Conservation (phyloP, 2,329 filamentous ascomycete genomes). For the Paraphoma chrysanthemicola region DNA sequence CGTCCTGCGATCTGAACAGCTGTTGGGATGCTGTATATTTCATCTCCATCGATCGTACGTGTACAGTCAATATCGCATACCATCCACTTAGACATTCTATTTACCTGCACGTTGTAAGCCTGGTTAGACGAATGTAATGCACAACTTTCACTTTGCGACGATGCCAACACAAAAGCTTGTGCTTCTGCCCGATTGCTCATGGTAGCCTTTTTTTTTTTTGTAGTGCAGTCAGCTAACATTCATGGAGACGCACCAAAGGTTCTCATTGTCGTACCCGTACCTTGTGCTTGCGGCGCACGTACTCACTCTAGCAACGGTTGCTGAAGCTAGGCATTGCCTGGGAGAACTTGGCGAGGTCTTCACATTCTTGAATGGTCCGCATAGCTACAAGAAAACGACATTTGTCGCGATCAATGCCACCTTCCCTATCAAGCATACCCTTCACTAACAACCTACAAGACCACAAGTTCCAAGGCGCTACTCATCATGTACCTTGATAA, state of each 20-base stretch:
- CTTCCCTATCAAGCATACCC: too few species aligned
- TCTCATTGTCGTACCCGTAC: slow-evolving; percentile 1
- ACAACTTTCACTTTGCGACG: slow-evolving; percentile 6
- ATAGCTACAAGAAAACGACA: too few species aligned
- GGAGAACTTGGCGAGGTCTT: too few species aligned
- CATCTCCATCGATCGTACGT: not conserved
- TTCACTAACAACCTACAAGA: too few species aligned
- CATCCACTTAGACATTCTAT: not conserved
- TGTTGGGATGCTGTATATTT: too few species aligned
- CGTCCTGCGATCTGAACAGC: not conserved
- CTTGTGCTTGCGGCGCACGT: slow-evolving; percentile 7
- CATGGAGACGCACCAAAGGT: slow-evolving; percentile 6
- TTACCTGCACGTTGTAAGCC: not conserved
- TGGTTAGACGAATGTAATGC: slow-evolving; percentile 17
- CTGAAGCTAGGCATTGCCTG: slow-evolving; percentile 2
- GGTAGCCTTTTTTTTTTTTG: slow-evolving; percentile 18
- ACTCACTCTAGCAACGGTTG: not conserved
- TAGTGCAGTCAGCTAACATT: slow-evolving; percentile 28
- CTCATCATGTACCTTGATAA: too few species aligned
- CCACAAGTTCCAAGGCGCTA: too few species aligned
- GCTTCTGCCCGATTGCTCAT: slow-evolving; percentile 11
- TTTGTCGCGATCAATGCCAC: too few species aligned
- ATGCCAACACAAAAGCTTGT: slow-evolving; percentile 19
- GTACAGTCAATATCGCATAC: not conserved
- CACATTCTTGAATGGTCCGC: too few species aligned